These are phyloP conservation scores for Achaetomium macrosporum DNA, from an alignment of 2,329 filamentous ascomycete species.

Conservation along the genomic window DNA sequence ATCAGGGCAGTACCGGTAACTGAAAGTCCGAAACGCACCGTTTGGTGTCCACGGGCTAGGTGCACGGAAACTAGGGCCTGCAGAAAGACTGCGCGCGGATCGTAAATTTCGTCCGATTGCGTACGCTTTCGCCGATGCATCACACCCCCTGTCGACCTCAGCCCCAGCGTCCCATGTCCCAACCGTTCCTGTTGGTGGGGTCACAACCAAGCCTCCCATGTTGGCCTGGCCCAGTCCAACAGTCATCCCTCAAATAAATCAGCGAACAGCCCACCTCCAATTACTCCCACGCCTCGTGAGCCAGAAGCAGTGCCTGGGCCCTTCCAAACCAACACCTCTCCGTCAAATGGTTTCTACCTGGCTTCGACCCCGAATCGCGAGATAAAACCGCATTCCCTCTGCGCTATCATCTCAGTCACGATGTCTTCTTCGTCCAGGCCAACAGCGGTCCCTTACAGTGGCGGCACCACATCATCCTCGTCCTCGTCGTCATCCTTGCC, in stretches of 20 bases:
- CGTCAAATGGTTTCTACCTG: constrained; percentile 9
- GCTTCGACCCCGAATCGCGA: constrained; percentile 7
- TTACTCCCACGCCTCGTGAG: neutral
- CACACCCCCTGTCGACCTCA: neutral
- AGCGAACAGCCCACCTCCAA: constrained; percentile 2
- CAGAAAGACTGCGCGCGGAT: no score
- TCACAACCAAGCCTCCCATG: constrained; percentile 12
- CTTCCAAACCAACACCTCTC: neutral
- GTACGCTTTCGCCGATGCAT: no score
- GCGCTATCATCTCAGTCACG: neutral
- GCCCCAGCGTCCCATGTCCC: neutral
- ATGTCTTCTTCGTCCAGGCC: neutral
- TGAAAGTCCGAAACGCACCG: neutral
- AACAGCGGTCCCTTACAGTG: constrained; percentile 30
- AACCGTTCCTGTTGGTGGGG: constrained; percentile 5
- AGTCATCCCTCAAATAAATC: constrained; percentile 14
- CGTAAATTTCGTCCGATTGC: neutral
- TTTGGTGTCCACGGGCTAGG: neutral
- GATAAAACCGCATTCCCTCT: constrained; percentile 5
- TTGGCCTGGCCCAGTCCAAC: constrained; percentile 21
- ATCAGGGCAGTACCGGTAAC: neutral
- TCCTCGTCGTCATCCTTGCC: constrained; percentile 34
- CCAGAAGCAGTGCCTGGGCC: constrained; percentile 1
- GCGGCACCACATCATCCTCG: constrained; percentile 30
- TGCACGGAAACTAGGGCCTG: neutral